These are phyloP conservation scores for Rhododendron simsii DNA, from an alignment of 148 eudicot species.

Conservation along the genomic window DNA sequence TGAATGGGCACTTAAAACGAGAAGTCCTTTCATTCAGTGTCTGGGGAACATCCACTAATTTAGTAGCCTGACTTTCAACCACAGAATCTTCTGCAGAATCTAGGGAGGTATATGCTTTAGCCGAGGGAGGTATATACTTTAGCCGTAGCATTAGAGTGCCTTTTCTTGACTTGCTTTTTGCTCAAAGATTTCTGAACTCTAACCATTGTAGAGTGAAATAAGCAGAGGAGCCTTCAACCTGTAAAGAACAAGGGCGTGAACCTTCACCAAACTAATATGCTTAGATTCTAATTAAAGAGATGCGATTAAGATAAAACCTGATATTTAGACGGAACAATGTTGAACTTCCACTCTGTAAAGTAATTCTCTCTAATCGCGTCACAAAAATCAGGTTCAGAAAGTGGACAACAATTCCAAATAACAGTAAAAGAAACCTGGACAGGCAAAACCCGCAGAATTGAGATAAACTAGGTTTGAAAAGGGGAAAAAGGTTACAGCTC, in stretches of 20 bases:
- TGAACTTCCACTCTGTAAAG: constrained; percentile 15
- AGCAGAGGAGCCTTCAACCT: constrained; percentile 19
- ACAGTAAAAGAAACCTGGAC: constrained; percentile 25
- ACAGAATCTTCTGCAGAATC: not conserved
- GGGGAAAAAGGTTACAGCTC: not conserved
- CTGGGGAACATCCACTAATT: not conserved
- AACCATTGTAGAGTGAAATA: constrained; percentile 8
- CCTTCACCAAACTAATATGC: not conserved
- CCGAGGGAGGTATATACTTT: too few species aligned
- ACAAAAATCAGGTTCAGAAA: constrained; percentile 19
- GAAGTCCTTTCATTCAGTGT: not conserved
- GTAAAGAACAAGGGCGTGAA: not conserved
- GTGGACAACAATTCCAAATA: constrained; percentile 25
- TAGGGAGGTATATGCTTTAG: not conserved
- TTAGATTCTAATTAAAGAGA: not conserved
- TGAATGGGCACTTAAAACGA: not conserved
- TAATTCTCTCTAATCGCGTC: constrained; percentile 32
- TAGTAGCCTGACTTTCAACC: not conserved
- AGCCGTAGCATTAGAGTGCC: not conserved
- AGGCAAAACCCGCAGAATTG: not conserved
- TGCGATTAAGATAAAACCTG: constrained; percentile 19
- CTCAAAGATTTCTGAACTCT: constrained; percentile 3
- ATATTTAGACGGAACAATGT: constrained; percentile 26
- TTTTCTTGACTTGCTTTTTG: constrained; percentile 1
- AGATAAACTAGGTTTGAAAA: not conserved